A percentile compares a stretch with the other conserved stretches of the same genome.
Evolutionary conservation across 106 monocot genomes (phyloP).

Genomic region (Allium fistulosum): DNA sequence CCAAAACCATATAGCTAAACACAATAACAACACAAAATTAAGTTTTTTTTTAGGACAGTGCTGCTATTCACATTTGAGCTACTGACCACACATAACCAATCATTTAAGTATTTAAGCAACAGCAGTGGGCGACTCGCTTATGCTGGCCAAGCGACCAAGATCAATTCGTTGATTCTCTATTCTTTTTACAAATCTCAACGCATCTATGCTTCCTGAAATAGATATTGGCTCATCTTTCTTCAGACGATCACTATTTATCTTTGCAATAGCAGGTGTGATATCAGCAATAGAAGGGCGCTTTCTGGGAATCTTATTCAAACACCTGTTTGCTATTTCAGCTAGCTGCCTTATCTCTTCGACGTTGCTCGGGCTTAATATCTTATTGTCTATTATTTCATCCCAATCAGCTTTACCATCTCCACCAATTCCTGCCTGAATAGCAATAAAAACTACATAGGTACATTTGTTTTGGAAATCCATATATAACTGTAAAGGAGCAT

Average conservation of each 20-base stretch:
- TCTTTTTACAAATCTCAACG: constrained; percentile 31
- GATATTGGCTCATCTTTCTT: constrained; percentile 20
- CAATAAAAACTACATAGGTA: neutral
- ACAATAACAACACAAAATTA: too few species aligned
- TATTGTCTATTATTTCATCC: constrained; percentile 86
- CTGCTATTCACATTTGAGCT: too few species aligned
- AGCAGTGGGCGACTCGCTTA: constrained; percentile 19
- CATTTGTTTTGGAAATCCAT: too few species aligned
- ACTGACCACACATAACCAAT: too few species aligned
- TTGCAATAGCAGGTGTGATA: constrained; percentile 54
- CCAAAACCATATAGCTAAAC: too few species aligned
- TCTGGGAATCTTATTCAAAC: constrained; percentile 62
- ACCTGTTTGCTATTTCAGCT: constrained; percentile 63
- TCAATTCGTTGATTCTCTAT: constrained; percentile 64
- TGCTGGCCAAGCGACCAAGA: constrained; percentile 39
- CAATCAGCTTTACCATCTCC: constrained; percentile 68
- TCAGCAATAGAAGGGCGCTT: constrained; percentile 73
- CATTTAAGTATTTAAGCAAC: neutral
- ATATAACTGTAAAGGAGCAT: neutral
- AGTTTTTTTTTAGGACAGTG: too few species aligned
- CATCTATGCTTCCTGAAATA: constrained; percentile 14
- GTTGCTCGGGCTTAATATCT: constrained; percentile 43
- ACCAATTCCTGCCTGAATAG: constrained; percentile 61
- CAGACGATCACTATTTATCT: constrained; percentile 24
- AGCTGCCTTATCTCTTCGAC: constrained; percentile 42